These are phyloP conservation scores for Amphicarpaea edgeworthii DNA, from an alignment of 306 rosid genomes.

Conservation along the genomic window DNA sequence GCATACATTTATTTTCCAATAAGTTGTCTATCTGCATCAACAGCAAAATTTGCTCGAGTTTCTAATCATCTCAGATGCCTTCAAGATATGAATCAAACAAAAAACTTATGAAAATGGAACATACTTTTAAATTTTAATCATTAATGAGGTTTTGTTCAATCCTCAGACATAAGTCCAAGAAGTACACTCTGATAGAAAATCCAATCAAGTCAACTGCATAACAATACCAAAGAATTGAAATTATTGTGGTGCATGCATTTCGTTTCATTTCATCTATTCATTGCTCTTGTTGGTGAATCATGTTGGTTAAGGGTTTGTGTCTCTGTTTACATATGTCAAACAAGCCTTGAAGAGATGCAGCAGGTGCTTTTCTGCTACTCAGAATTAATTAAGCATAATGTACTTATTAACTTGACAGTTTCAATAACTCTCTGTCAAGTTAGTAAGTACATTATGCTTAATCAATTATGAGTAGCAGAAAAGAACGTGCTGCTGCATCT, in stretches of 20 bases:
- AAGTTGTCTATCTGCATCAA: conserved; percentile 19
- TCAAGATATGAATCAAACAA: conserved; percentile 7
- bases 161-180: not conserved
- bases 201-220: not conserved
- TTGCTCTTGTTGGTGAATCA: not conserved
- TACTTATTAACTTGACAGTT: not conserved
- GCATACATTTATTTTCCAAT: not conserved
- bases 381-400: not conserved
- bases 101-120: not conserved
- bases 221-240: not conserved
- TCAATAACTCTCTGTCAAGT: not conserved
- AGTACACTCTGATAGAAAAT: not conserved
- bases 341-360: not conserved
- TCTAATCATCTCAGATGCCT: not conserved
- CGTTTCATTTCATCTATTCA: not conserved
- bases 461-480: not conserved
- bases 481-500: not conserved
- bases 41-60: not conserved
- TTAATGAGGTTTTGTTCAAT: not conserved
- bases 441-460: not conserved
- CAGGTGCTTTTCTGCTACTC: not conserved
- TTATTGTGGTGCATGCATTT: not conserved
- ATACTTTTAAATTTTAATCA: not conserved
- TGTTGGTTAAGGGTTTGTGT: not conserved
- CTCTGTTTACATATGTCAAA: not conserved